These are phyloP conservation scores for Malassezia cuniculi DNA, from an alignment of 1,284 basidiomycete species.

Conservation along the genomic window DNA sequence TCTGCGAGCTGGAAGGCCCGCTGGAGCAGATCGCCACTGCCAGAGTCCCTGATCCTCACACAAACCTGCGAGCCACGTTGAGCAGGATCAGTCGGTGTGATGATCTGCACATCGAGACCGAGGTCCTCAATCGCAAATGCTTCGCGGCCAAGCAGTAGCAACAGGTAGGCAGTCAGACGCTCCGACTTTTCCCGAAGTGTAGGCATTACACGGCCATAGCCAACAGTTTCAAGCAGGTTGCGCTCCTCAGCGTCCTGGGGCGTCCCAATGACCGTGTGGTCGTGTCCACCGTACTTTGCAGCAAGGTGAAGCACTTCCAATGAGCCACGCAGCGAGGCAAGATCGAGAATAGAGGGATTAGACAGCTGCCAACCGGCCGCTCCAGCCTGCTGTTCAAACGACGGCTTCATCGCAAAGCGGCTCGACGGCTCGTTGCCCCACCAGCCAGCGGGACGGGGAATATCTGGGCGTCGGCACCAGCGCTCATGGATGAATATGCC, in stretches of 20 bases:
- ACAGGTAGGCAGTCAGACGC: slow-evolving; percentile 35
- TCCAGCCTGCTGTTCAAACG: slow-evolving; percentile 69
- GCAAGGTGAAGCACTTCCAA: slow-evolving; percentile 29
- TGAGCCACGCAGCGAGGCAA: slow-evolving; percentile 46
- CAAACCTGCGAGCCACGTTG: slow-evolving; percentile 35
- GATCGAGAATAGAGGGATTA: slow-evolving; percentile 70
- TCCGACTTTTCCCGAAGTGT: slow-evolving; percentile 23
- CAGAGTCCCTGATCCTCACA: too few species aligned
- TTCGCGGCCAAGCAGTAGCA: slow-evolving; percentile 20
- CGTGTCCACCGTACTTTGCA: slow-evolving; percentile 6
- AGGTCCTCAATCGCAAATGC: slow-evolving; percentile 22
- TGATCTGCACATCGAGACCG: slow-evolving; percentile 19
- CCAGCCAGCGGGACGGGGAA: slow-evolving; percentile 74
- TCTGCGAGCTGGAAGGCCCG: slow-evolving; percentile 16
- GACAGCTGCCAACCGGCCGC: slow-evolving; percentile 93
- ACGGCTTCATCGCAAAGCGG: slow-evolving; percentile 77
- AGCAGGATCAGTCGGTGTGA: slow-evolving; percentile 29
- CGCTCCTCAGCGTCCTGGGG: background rate
- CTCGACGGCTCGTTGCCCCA: slow-evolving; percentile 83
- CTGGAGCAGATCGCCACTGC: slow-evolving; percentile 28
- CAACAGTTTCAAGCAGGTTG: slow-evolving; percentile 7
- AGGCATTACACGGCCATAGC: slow-evolving; percentile 33
- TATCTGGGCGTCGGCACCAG: slow-evolving; percentile 42
- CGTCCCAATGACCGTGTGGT: background rate
- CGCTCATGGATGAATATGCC: slow-evolving; percentile 77